phyloP scores from a whole-genome alignment of 2,329 filamentous ascomycete species.

The Curvularia lunata region DNA sequence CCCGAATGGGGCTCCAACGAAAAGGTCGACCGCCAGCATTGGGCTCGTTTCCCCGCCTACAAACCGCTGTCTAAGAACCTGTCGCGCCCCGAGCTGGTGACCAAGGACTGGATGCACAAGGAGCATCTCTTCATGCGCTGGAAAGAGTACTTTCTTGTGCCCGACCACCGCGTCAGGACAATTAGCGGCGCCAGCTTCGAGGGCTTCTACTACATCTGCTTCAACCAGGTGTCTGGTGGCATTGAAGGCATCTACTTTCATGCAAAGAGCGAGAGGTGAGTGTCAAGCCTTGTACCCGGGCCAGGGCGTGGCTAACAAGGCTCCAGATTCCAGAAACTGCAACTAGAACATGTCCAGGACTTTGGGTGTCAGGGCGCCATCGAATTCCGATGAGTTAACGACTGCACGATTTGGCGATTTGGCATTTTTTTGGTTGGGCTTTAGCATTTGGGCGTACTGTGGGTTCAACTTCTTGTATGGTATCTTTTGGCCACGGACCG shows the following conservation, averaged over 20 bases:
- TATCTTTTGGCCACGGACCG: slow-evolving; percentile 31
- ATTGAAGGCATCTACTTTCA: slow-evolving; percentile 98
- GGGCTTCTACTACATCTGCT: slow-evolving; percentile 99
- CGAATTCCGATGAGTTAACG: slow-evolving; percentile 76
- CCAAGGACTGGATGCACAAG: slow-evolving; percentile 74
- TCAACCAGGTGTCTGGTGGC: slow-evolving; percentile 86
- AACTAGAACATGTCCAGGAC: slow-evolving; percentile 86
- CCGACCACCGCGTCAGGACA: slow-evolving; percentile 87
- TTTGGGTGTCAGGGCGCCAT: slow-evolving; percentile 82
- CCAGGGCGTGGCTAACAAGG: slow-evolving; percentile 24
- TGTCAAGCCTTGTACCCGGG: slow-evolving; percentile 25
- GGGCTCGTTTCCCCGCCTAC: slow-evolving; percentile 89
- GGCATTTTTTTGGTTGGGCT: slow-evolving; percentile 20
- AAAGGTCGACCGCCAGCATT: slow-evolving; percentile 91
- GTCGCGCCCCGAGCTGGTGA: slow-evolving; percentile 64
- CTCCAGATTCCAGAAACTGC: slow-evolving; percentile 84
- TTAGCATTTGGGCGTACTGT: slow-evolving; percentile 40
- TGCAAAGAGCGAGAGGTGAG: slow-evolving; percentile 95
- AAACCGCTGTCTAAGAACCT: slow-evolving; percentile 73
- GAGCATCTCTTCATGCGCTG: slow-evolving; percentile 98
- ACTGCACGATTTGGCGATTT: slow-evolving; percentile 37
- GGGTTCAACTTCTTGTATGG: slow-evolving; percentile 38
- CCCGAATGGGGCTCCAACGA: slow-evolving; percentile 89
- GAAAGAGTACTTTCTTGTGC: slow-evolving; percentile 98
- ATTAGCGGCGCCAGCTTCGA: slow-evolving; percentile 97